These are phyloP conservation scores for Grigorovia yakushimaensis DNA, from an alignment of 805 yeast genomes.

Conservation along the genomic window DNA sequence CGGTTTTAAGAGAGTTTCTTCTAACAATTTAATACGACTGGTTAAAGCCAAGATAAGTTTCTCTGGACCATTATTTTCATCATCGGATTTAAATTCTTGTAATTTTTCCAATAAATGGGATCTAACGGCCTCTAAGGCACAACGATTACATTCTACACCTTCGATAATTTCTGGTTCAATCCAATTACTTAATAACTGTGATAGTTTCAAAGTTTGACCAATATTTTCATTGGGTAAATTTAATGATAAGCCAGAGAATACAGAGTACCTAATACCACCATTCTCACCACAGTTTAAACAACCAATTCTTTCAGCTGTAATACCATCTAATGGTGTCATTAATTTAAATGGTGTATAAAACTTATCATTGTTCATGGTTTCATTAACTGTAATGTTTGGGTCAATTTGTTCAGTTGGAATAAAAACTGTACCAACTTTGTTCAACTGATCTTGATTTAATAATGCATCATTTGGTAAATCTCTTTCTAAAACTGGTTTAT, in stretches of 20 bases:
- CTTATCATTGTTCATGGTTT: slow-evolving; percentile 12
- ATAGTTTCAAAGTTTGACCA: slow-evolving; percentile 36
- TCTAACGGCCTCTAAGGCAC: slow-evolving; percentile 60
- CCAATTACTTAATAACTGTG: slow-evolving; percentile 55
- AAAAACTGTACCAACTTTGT: slow-evolving; percentile 52
- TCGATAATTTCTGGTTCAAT: slow-evolving; percentile 75
- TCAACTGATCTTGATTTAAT: slow-evolving; percentile 37
- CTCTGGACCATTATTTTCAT: slow-evolving; percentile 13
- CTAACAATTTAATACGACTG: slow-evolving; percentile 39
- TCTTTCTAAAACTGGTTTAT: slow-evolving; percentile 16
- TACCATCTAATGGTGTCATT: slow-evolving; percentile 87
- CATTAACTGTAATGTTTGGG: slow-evolving; percentile 39
- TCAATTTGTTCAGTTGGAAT: slow-evolving; percentile 72
- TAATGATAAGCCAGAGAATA: slow-evolving; percentile 62
- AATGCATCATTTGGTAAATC: slow-evolving; percentile 31
- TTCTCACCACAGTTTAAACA: slow-evolving; percentile 87
- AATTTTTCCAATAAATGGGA: slow-evolving; percentile 38
- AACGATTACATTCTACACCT: slow-evolving; percentile 90
- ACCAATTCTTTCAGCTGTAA: slow-evolving; percentile 80
- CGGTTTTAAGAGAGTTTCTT: slow-evolving; percentile 48
- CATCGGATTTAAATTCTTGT: slow-evolving; percentile 17
- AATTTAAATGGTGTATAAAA: slow-evolving; percentile 33
- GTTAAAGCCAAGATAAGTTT: slow-evolving; percentile 31
- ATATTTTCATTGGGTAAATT: slow-evolving; percentile 46
- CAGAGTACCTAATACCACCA: slow-evolving; percentile 82